phyloP scores from a whole-genome alignment of 2,329 filamentous ascomycete species.

The Botrytis deweyae region DNA sequence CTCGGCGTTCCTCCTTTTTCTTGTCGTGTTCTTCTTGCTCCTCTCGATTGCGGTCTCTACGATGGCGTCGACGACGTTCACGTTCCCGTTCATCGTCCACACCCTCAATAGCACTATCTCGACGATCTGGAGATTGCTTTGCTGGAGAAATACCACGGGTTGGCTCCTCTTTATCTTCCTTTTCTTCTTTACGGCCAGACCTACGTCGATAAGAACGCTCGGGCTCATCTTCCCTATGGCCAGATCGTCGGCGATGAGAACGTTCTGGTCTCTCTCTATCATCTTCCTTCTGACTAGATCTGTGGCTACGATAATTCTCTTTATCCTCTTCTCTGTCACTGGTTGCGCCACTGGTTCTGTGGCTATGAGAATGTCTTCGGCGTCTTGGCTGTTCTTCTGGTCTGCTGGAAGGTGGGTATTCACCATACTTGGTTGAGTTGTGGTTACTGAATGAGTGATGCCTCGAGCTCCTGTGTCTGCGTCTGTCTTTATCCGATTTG shows the following conservation, averaged over 20 bases:
- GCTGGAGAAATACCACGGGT: slow-evolving; percentile 13
- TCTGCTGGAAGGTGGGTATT: slow-evolving; percentile 19
- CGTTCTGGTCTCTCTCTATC: slow-evolving; percentile 5
- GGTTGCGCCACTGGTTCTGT: background rate
- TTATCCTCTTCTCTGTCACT: slow-evolving; percentile 11
- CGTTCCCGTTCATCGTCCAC: slow-evolving; percentile 28
- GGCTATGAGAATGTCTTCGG: slow-evolving; percentile 20
- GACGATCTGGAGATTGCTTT: slow-evolving; percentile 27
- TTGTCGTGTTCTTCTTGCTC: slow-evolving; percentile 38
- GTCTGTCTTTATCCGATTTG: slow-evolving; percentile 12
- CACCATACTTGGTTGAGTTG: slow-evolving; percentile 2
- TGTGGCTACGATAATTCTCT: slow-evolving; percentile 9
- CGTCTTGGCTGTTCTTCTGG: slow-evolving; percentile 15
- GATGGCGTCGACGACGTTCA: slow-evolving; percentile 26
- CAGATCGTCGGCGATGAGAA: slow-evolving; percentile 11
- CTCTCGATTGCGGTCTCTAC: slow-evolving; percentile 34
- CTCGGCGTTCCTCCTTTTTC: slow-evolving; percentile 34
- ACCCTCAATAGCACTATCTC: slow-evolving; percentile 36
- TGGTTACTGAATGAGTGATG: slow-evolving; percentile 20
- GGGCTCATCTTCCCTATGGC: background rate
- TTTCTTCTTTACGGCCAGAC: slow-evolving; percentile 10
- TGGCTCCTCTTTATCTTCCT: slow-evolving; percentile 5
- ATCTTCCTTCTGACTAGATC: slow-evolving; percentile 1
- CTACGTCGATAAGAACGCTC: slow-evolving; percentile 6
- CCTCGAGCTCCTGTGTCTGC: slow-evolving; percentile 19